Evolutionary conservation across 805 yeast genomes (phyloP), one percentile per base, ranked within the genome.

Genomic region (Zygosaccharomyces rouxii): DNA sequence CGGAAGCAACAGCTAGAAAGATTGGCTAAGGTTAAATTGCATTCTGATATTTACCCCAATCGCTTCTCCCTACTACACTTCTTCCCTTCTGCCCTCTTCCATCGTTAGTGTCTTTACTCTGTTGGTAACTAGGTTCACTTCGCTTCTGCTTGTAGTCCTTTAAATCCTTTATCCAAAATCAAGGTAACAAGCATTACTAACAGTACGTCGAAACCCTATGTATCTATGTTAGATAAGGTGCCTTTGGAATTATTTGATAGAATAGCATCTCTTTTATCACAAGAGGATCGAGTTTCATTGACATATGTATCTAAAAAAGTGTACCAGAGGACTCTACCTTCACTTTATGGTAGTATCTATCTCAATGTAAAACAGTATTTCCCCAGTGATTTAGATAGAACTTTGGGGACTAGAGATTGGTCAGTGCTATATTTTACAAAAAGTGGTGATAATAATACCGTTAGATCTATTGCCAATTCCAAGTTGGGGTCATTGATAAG

Each of bases 361-460:
- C 44, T 65, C 22, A 65, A 64, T 43, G 64, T 57, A 43, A 51
- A 55, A 18, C 58, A 55, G 38, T 57, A 56, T 22, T 49, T 52
- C 25, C 56, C 53, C n/a, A 56, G 63, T 39, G 66, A 64, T 38
- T 44, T 49, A 6, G 63, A 63, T 29, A 51, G 54, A 5, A 35
- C 52, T 7, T 40, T 63, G 21, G 67, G 64, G 11, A 58, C 62
- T 4, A 49, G 53, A 21, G 21, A 38, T 13, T 65, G 69, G 69
- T 61, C 67, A 3, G 56, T 58, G 0, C 45, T 65, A 11, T 39
- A 50, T n/a, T 57, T 54, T 29, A 37, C 54, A 10, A 45, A 42
- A 22, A 6, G 42, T 9, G 33, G 47, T 7, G 50, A 46, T 7
- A 31, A 44, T 18, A 35, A 44, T 38, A 49, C 45, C 3, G 31